Evolutionary conservation across 2,329 filamentous ascomycete species (phyloP), one percentile per base, ranked within the genome.

Genomic region (Monosporascus sp.): DNA sequence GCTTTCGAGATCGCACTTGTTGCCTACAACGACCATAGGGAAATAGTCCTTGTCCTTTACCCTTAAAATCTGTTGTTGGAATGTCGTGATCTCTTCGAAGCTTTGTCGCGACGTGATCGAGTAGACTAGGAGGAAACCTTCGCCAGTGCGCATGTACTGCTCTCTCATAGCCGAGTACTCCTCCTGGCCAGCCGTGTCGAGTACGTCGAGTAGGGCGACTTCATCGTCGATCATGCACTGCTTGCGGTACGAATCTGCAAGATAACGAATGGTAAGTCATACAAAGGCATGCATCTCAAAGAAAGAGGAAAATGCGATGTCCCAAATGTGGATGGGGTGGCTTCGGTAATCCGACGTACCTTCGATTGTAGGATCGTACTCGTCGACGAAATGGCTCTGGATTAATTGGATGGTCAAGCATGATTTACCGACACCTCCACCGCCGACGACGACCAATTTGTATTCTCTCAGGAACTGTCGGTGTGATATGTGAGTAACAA

Each of bases 31-130:
- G 54, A 97, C 96, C 79, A 99, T 97, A 64, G 94, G 94, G 79
- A 99, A 99, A 74, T 97, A 96, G 76, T 99, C 94, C 84, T 96
- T 97, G 79, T 97, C 94, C 82, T 99, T 99, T 66, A 99, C 94
- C 64, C 94, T 81, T 64, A 99, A 80, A 70, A 99, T 99, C 76
- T 99, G 94, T 80, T 97, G 92, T 75, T 97, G 92, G 77, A 97
- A 97, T 48, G 91, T 96, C 75, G 91, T 88, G 73, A 99, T 97
- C 78, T 99, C 94, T 72, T 99, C 93, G 68, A 97, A 97, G 67
- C 90, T 96, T 75, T 97, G 92, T 68, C 92, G 85, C 68, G 93
- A 97, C 53, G 90, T 97, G 78, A 99, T 99, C 63, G 92, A 96
- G 81, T 97, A 97, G 67, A 97, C 91, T 50, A 99, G 86, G 68